Evolutionary conservation across 2,329 filamentous ascomycete genomes (phyloP).

Genomic region (Hypoxylon sp.): DNA sequence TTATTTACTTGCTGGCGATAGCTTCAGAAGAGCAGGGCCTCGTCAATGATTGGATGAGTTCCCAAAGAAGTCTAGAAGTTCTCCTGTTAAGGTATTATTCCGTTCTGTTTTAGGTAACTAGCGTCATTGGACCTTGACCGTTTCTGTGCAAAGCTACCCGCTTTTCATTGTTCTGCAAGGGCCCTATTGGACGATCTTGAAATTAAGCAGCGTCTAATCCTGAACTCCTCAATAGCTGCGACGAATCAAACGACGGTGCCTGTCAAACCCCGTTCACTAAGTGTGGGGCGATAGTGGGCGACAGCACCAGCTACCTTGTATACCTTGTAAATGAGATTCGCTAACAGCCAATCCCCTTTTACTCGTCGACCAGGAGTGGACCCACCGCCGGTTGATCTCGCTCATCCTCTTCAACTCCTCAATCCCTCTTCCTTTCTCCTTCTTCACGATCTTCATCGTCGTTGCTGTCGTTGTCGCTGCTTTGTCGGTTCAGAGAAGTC

Average conservation of each 20-base stretch:
- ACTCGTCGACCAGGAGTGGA: conserved; percentile 14
- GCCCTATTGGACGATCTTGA: conserved; percentile 41
- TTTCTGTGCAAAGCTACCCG: conserved; percentile 36
- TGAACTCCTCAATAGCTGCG: conserved; percentile 22
- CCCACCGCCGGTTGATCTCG: conserved; percentile 42
- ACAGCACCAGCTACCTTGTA: conserved; percentile 28
- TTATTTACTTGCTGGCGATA: conserved; percentile 18
- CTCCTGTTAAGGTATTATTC: conserved; percentile 24
- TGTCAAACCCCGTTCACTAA: conserved; percentile 35
- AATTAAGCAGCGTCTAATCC: conserved; percentile 48
- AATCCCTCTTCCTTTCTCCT: conserved; percentile 50
- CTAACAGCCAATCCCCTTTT: conserved; percentile 41
- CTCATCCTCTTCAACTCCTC: conserved; percentile 45
- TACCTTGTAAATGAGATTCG: conserved; percentile 35
- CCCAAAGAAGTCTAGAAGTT: conserved; percentile 22
- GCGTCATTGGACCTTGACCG: conserved; percentile 37
- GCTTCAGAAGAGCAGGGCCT: not conserved
- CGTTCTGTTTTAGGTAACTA: conserved; percentile 34
- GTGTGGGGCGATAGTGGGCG: conserved; percentile 26
- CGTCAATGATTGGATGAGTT: conserved; percentile 22
- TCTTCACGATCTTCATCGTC: conserved; percentile 56
- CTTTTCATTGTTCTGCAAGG: conserved; percentile 23
- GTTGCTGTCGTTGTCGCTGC: conserved; percentile 53
- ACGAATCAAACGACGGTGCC: conserved; percentile 51
- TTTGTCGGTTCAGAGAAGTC: conserved; percentile 50